Evolutionary conservation across 1,139 yeast species (phyloP), one percentile per base, ranked within the genome.

Genomic region (Suhomyces coccinellae): DNA sequence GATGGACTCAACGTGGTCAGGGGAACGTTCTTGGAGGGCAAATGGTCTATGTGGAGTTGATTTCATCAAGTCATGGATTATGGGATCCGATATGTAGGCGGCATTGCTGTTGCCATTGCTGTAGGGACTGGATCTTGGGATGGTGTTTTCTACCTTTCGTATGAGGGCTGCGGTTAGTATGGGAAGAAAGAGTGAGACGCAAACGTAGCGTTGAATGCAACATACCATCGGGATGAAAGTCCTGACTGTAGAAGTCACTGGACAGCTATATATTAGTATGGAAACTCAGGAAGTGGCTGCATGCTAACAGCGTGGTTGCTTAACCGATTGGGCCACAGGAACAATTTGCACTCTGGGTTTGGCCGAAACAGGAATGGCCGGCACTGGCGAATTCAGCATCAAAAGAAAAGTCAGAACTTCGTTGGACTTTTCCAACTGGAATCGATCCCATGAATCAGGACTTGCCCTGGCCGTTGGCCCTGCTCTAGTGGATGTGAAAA

Each of bases 31-130:
- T 14, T 33, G 38, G 14, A 37, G 22, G 1, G 48, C 39, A 3
- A 53, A 42, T 15, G 55, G 47, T 13, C 52, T 49, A 43, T 66
- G 73, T 9, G 72, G 71, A 27, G 55, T 59, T 22, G 71, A 51
- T 44, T 67, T 71, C 59, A 60, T 52, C 42, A 72, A 57, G 40
- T 68, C 72, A 20, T 55, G 47, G 17, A 62, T 47, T 8, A 69
- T 63, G 7, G 73, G 72, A 46, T 65, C 69, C 26, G 59, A 48
- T 66, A 29, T 60, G 15, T 43, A 39, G 8, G 29, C 27, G 8
- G 24, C 24, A 20, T 20, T 20, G 24, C 24, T 20, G 24, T 20
- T 20, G 5, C 24, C 24, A 12, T 44, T 43, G 26, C 26, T 24
- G 32, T 51, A 49, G 14, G 50, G 41, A 29, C 36, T 36, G 28